These are phyloP conservation scores for Postia placenta DNA, from an alignment of 768 basidiomycete species.

Conservation along the genomic window DNA sequence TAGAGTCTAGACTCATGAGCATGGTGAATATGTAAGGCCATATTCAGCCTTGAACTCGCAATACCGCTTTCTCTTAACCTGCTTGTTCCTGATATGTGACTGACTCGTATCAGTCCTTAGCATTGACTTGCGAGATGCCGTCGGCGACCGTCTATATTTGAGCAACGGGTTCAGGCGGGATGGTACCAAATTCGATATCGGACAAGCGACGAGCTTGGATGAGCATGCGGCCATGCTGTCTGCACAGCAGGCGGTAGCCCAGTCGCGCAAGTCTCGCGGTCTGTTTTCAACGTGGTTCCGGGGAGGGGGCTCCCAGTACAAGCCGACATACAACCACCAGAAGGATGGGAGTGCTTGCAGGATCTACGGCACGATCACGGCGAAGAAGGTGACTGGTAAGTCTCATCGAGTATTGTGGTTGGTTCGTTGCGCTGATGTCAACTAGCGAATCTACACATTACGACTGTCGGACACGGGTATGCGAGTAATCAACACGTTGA, in stretches of 20 bases:
- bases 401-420: not conserved
- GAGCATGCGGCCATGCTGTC: slow-evolving; percentile 64
- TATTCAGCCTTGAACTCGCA: no score
- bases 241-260: slow-evolving; percentile 60
- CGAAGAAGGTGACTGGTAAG: slow-evolving; percentile 87
- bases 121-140: slow-evolving; percentile 85
- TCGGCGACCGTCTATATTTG: slow-evolving; percentile 89
- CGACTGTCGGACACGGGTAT: slow-evolving; percentile 93
- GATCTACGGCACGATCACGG: slow-evolving; percentile 73
- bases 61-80: no score
- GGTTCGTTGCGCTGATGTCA: not conserved
- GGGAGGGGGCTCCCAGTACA: slow-evolving; percentile 40
- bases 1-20: no score
- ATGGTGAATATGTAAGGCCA: no score
- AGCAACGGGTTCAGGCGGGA: slow-evolving; percentile 78
- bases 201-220: slow-evolving; percentile 73
- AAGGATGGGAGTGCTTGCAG: slow-evolving; percentile 75
- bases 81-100: no score
- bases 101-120: slow-evolving; percentile 51
- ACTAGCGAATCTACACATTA: slow-evolving; percentile 86
- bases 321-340: slow-evolving; percentile 68
- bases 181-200: slow-evolving; percentile 76
- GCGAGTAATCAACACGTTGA: slow-evolving; percentile 81
- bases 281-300: slow-evolving; percentile 56
- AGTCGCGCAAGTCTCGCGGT: slow-evolving; percentile 72